Base-by-base conservation (phyloP, 352 stramenopile genomes). In the Aphanomyces cochlioides region DNA sequence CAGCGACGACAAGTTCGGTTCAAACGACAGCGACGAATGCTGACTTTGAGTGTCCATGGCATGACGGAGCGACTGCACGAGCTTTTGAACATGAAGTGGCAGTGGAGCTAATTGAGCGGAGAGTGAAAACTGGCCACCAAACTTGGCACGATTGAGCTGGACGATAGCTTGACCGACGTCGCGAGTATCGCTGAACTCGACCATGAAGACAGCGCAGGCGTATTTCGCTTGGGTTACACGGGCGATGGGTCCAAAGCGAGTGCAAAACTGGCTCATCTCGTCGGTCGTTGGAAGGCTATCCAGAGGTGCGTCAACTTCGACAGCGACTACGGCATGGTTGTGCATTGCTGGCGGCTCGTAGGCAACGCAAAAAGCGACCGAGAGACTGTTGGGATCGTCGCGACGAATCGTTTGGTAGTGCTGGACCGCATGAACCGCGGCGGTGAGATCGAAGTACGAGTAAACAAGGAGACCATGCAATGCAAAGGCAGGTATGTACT, bases 171-270 rank as follows among this genome's bases (percentile, higher is more conserved):
- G 67, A 0, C 72, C 56, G 2, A 95, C 72, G 12, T 79, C 81
- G 0, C 87, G 81, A 0, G 78, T 76, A 65, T 95, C 87, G 65
- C 89, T 87, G 69, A 84, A 92, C 72, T 95, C 85, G 38, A 95
- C 77, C 5, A 90, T 77, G 67, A 79, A 93, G 67, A 79, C 82
- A 66, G 69, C 74, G 10, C 74, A 56, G 40, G 76, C 72, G 21
- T 67, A 45, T 19, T 89, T 78, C 47, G 79, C 75, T 70, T 87
- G 84, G 54, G 90, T 67, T n/a, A 93, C 78, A 60, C 80, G 90
- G 7, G 84, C 82, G 43, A 95, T 80, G 70, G 3, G 79, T 72
- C 71, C 84, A 95, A 37, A 92, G 76, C 56, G 87, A 77, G 5
- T 80, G 84, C 65, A 93, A 78, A 41, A 12, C 10, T 50, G 10